phyloP scores from a whole-genome alignment of 2,329 filamentous ascomycete species.

The Fusarium metavorans region DNA sequence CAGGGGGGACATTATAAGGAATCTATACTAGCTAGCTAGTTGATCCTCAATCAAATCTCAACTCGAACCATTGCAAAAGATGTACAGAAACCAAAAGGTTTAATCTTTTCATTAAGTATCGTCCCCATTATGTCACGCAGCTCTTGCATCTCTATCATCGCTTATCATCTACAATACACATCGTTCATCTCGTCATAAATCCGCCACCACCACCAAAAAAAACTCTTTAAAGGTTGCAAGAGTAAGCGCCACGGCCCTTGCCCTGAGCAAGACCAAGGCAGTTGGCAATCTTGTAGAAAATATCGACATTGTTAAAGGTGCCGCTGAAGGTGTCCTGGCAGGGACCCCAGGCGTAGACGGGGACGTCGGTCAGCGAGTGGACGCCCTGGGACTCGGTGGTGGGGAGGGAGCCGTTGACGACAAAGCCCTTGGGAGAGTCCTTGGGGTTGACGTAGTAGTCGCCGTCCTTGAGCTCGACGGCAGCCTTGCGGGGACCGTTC shows the following conservation, averaged over 20 bases:
- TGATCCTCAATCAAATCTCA: background rate
- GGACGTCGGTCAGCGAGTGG: conserved; percentile 82
- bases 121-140: conserved; percentile 21
- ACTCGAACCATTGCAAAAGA: background rate
- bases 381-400: conserved; percentile 74
- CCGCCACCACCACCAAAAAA: background rate
- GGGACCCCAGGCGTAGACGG: conserved; percentile 82
- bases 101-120: conserved; percentile 9
- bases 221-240: conserved; percentile 31
- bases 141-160: conserved; percentile 27
- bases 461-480: conserved; percentile 65
- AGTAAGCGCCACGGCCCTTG: conserved; percentile 35
- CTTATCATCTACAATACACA: conserved; percentile 24
- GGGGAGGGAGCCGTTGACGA: conserved; percentile 81
- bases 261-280: conserved; percentile 69
- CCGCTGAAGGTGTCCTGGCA: conserved; percentile 83
- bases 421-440: conserved; percentile 74
- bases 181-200: conserved; percentile 39
- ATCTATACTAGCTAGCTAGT: conserved; percentile 11
- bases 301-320: conserved; percentile 76
- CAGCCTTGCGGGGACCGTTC: conserved; percentile 71
- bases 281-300: conserved; percentile 80
- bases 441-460: conserved; percentile 76
- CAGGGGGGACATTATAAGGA: background rate
- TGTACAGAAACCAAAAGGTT: background rate